Base-by-base conservation (phyloP, 202 grass and related monocot species). In the Setaria italica region DNA sequence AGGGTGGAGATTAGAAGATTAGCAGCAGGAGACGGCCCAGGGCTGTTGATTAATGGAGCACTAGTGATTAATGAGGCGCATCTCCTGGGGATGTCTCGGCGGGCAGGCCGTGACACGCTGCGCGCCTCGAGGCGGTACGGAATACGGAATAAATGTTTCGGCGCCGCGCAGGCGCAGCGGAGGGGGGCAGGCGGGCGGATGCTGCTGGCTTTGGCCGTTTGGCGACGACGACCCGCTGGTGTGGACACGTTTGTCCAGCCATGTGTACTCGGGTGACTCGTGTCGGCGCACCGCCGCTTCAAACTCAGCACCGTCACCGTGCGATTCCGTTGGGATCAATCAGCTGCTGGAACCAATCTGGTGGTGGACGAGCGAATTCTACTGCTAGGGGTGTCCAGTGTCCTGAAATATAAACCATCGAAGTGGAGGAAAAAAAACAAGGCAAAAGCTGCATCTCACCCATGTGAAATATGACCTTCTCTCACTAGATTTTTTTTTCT, bases 61-160 rank as follows among this genome's bases (percentile, higher is more conserved):
- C 43, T 45, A 45, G 43, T 45, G 65, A 68, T 78, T 72, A 48
- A 79, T 84, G 51, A 57, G 19, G 74, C 33, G 47, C 21, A 49
- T 81, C 17, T 78, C 0, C 33, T 9, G 19, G 17, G 82, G 35
- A 89, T 85, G 71, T 85, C 51, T 80, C 46, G 70, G 60, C 66
- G 72, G 49, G 83, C 64, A 68, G 13, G 79, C 48, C 11, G 78
- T 11, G 63, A 30, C 14, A 70, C 14, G 39, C 20, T 14, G 37
- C 21, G 34, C 3, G 35, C 56, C 20, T 32, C 42, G 79, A 45
- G 80, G 66, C 48, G 47, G 59, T 72, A 30, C n/a, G 74, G 80
- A 65, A 88, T 72, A 30, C n/a, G 74, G 80, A 65, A 88, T 66
- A 79, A 79, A 88, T 73, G 81, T 88, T 59, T 2, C 50, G 49